Base-by-base conservation (phyloP, 78 protist species). In the Neovahlkampfia damariscottae region DNA sequence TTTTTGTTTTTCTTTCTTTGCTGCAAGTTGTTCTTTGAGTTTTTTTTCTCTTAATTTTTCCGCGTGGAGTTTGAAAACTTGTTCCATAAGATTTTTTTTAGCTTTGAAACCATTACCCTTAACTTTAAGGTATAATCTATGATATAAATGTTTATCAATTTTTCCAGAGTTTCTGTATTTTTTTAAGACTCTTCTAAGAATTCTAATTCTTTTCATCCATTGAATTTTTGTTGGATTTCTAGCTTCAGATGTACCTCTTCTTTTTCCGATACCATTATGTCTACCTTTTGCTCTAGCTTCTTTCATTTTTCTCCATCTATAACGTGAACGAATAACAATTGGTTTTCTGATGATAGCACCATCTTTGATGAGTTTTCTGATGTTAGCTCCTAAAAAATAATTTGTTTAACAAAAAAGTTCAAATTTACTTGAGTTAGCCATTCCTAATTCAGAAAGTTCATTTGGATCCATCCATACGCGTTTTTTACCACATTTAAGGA, bases 31-130 rank as follows among this genome's bases (percentile, higher is more conserved):
- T 32, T 90, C 96, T 35, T 76, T 37, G 77, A 93, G 82, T 28
- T 75, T 41, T 84, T 85, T 87, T 77, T 71, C 88, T 66, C 94
- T 89, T 72, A 83, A 72, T 76, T 71, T 67, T 81, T 93, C 95
- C 40, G 92, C 90, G 93, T 92, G 86, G 59, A 81, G 81, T 83
- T 77, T 89, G 91, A 84, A 87, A 88, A 97, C 94, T 92, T 86
- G 91, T 88, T 93, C 99, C 84, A 96, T 85, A 38, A 98, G 87
- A 34, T 88, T 94, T 38, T 97, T 91, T 92, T 95, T 95, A 98
- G 95, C 96, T 94, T 92, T 93, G 98, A 96, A 98, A 62, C 76
- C 93, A 93, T 96, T 96, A 87, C 99, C 99, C 93, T 96, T 96
- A 78, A 82, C 38, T 86, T 92, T 88, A 78, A 92, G 62, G 92